Base-by-base conservation (phyloP, 768 basidiomycete genomes). In the Fomitopsis serialis region DNA sequence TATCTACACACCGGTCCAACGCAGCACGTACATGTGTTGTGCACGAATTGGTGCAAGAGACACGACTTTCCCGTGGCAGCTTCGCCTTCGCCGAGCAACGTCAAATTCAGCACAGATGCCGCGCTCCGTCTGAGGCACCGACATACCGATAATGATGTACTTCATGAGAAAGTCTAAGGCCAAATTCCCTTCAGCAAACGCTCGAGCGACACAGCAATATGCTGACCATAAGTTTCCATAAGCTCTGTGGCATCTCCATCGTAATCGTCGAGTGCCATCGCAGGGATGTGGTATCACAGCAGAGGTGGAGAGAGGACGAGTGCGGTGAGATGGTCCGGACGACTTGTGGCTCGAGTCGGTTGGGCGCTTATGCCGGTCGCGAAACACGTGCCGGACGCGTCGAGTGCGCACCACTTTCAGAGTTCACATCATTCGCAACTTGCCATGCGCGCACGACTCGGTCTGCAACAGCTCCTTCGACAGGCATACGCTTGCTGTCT, bases 41-140 rank as follows among this genome's bases (percentile, higher is more conserved):
- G 92, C 55, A 93, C 92, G 69, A 98, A 98, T 59, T 97, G 93
- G 69, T 98, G 92, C 48, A 99, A 75, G 50, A 98, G 75, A 70
- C 97, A 98, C 21, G 94, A 95, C 79, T 99, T 99, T 36, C 97
- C 97, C 3, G 93, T 90, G 57, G 94, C 96, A 21, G 96, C 90
- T 74, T 98, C 95, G 58, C 95, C 95, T 98, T 56, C 23, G 59
- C 5, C 5, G 32, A 54, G 52, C 29, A 48, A 29, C 23, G 46
- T 42, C 29, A 35, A 45, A 59, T 48, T 56, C 19, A 48, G 34
- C 19, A 11, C 8, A 35, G n/a, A 23, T 29, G 19, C 6, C n/a
- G n/a, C n/a, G 9, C 23, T 34, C 8, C 32, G 12, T 32, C 35
- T 42, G 45, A 44, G 44, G 45, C 48, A 22, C 19, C 40, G 36